These are phyloP conservation scores for Sporothrix protearum DNA, from an alignment of 2,329 filamentous ascomycete species.

Conservation along the genomic window DNA sequence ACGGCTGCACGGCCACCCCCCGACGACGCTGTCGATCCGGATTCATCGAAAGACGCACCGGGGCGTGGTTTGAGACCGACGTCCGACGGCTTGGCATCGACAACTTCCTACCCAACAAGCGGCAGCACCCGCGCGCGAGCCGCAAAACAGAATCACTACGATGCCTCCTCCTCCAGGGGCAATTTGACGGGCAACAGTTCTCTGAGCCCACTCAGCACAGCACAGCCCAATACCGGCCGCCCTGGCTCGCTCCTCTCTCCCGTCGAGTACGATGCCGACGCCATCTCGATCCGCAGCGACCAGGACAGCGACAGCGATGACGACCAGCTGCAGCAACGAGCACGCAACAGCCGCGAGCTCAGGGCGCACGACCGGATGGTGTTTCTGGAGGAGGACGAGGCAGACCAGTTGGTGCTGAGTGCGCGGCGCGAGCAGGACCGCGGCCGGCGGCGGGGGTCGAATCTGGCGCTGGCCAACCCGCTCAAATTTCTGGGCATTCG, in stretches of 20 bases:
- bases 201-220: neutral
- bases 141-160: neutral
- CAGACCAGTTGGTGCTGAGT: slow-evolving; percentile 57
- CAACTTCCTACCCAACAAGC: neutral
- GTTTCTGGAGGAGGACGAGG: slow-evolving; percentile 71
- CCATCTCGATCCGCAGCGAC: slow-evolving; percentile 63
- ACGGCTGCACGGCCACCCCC: neutral
- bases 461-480: slow-evolving; percentile 47
- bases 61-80: neutral
- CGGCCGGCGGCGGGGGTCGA: slow-evolving; percentile 46
- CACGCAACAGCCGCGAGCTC: slow-evolving; percentile 66
- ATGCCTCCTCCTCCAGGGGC: slow-evolving; percentile 2
- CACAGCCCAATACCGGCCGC: neutral
- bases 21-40: neutral
- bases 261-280: slow-evolving; percentile 64
- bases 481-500: slow-evolving; percentile 42
- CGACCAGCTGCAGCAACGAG: slow-evolving; percentile 62
- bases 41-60: neutral
- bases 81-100: neutral
- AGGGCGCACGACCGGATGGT: slow-evolving; percentile 67
- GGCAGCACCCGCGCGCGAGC: too few species aligned
- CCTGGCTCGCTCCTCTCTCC: slow-evolving; percentile 56
- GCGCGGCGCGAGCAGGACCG: slow-evolving; percentile 50
- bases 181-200: neutral
- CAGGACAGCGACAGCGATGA: slow-evolving; percentile 76